Base-by-base conservation (phyloP, 306 rosid genomes). In the Gleditsia sinensis region DNA sequence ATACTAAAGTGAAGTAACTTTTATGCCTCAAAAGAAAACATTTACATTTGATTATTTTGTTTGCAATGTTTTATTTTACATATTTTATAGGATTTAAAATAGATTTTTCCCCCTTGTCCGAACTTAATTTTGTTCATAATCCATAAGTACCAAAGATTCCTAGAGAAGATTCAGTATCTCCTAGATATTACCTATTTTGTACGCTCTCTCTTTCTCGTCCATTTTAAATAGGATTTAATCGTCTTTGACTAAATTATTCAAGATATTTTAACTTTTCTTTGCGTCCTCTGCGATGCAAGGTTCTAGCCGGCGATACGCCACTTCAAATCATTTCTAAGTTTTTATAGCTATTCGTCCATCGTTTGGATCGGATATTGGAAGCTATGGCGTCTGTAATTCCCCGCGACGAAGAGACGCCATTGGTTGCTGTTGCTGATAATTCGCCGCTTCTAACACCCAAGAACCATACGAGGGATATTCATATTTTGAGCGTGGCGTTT, bases 401-500 rank as follows among this genome's bases (percentile, higher is more conserved):
- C 32, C 49, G 14, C 49, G 68, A 62, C 17, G 68, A 62, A 62
- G 68, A 62, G 32, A 10, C 50, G 49, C 68, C 68, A 20, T 28
- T 62, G 49, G 19, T 62, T 37, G 32, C 49, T 12, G 59, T 30
- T 9, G 58, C 76, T 28, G 56, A 58, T 8, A 50, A 75, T 39
- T 73, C 72, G 34, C 72, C 80, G 13, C 25, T 58, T 19, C 66
- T 63, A 55, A 27, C 59, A 5, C 67, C 74, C 0, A 77, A 40
- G 74, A 86, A 78, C 36, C 77, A 79, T 66, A 32, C 88, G 7
- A 82, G 80, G 75, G 96, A 94, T 70, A 83, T 94, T 81, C 91
- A 90, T 45, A 68, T 90, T 43, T 50, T 94, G 57, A 88, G 97
- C 78, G 69, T 74, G 14, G 89, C 96, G 9, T 94, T 91, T 68